Base-by-base conservation (phyloP, 805 yeast species). In the Candida sanyiensis region DNA sequence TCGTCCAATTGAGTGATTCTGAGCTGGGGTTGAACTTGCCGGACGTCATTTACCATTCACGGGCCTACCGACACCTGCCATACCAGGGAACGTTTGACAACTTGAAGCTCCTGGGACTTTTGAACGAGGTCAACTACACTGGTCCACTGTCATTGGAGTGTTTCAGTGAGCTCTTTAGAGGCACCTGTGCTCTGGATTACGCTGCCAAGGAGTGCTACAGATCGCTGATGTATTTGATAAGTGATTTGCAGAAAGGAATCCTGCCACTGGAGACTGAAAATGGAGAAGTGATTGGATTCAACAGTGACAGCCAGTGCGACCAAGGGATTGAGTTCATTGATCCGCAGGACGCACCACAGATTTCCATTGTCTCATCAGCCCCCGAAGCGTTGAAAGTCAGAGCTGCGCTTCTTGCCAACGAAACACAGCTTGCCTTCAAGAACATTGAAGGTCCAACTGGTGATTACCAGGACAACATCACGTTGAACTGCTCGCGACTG, bases 1-100 rank as follows among this genome's bases (percentile, higher is more conserved):
- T 48, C 29, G 48, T 58, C 16, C 62, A 58, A 29, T 42, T 52
- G n/a, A 48, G 57, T 44, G 62, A 58, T 40, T 38, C 39, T 7
- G 36, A 33, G 20, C 6, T 12, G 3, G 13, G 16, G 4, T 20
- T 38, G 5, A 10, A 38, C 9, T 8, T 42, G 16, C 39, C 42
- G 6, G 12, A 22, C 16, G 15, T 33, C 7, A n/a, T 38, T 12
- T 27, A 34, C 13, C 42, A 34, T 6, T 42, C 45, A 6, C 38
- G 45, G 31, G 31, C 32, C 21, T 42, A 38, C 22, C 34, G 45
- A 31, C 22, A 26, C 15, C 24, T 38, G 18, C 45, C 45, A 3
- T 31, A 23, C 23, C 45, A 42, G 13, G 42, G 42, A 4, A 28
- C 34, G 5, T 42, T 38, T 15, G 13, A 34, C 6, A 30, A 38